phyloP scores from a whole-genome alignment of 495 filamentous ascomycete species.

The Achaetomiella virescens region DNA sequence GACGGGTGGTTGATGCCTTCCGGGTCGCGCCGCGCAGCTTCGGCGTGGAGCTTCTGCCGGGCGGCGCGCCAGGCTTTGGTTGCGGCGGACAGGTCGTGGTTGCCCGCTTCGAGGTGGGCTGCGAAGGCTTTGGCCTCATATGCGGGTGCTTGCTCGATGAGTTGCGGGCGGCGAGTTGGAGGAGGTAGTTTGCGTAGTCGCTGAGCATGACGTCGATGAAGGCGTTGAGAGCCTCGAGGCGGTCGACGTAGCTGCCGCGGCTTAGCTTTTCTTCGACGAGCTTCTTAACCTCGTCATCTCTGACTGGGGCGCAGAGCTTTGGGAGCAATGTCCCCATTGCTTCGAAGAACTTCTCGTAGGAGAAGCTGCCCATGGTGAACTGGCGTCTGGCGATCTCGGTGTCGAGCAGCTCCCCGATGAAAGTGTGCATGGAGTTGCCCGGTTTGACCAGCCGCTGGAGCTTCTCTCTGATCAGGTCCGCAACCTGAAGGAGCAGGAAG shows the following conservation, averaged over 20 bases:
- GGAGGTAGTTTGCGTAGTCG: slow-evolving; percentile 91
- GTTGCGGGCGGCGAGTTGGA: slow-evolving; percentile 73
- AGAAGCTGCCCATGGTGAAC: slow-evolving; percentile 75
- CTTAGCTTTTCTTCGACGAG: slow-evolving; percentile 63
- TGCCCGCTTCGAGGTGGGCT: slow-evolving; percentile 56
- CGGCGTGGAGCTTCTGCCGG: slow-evolving; percentile 59
- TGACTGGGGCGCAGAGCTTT: slow-evolving; percentile 84
- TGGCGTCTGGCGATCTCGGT: slow-evolving; percentile 68
- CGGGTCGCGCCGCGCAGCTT: slow-evolving; percentile 65
- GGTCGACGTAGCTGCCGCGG: slow-evolving; percentile 73
- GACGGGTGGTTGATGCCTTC: slow-evolving; percentile 54
- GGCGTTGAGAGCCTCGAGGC: slow-evolving; percentile 73
- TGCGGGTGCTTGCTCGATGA: slow-evolving; percentile 70
- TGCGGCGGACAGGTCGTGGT: slow-evolving; percentile 54
- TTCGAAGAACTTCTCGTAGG: slow-evolving; percentile 86
- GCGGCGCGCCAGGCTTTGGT: slow-evolving; percentile 68
- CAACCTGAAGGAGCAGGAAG: slow-evolving; percentile 72
- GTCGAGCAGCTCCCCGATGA: slow-evolving; percentile 83
- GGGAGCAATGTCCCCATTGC: slow-evolving; percentile 88
- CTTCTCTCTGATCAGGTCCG: slow-evolving; percentile 75
- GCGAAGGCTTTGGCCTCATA: slow-evolving; percentile 80
- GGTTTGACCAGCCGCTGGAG: slow-evolving; percentile 74
- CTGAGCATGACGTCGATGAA: slow-evolving; percentile 89
- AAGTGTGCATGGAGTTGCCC: slow-evolving; percentile 71
- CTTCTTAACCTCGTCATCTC: slow-evolving; percentile 76